Conservation (phyloP, 768 basidiomycete species). For the Hypsizygus marmoreus region DNA sequence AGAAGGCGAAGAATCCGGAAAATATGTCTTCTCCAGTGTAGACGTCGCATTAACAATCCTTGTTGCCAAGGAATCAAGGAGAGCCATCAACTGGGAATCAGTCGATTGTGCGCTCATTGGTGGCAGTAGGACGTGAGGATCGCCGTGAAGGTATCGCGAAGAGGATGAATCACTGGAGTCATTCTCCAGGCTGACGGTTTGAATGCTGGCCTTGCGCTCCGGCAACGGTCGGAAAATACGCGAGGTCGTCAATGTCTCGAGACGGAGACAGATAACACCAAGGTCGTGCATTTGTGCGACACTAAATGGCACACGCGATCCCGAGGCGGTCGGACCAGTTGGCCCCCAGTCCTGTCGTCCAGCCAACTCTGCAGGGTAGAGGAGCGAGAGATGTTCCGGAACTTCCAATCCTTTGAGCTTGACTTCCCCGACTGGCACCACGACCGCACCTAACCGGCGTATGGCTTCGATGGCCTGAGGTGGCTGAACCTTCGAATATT, state of each 20-base stretch:
- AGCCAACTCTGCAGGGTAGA: constrained; percentile 77
- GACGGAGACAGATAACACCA: constrained; percentile 70
- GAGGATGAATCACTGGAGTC: constrained; percentile 27
- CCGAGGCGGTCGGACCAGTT: constrained; percentile 35
- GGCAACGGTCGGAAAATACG: constrained; percentile 56
- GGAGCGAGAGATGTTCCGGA: constrained; percentile 81
- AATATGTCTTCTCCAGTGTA: constrained; percentile 31
- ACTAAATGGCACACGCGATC: constrained; percentile 63
- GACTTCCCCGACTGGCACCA: constrained; percentile 82
- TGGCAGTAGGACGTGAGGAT: constrained; percentile 68
- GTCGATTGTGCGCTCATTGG: constrained; percentile 66
- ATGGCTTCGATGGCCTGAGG: constrained; percentile 73
- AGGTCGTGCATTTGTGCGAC: constrained; percentile 77
- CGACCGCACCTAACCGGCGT: constrained; percentile 64
- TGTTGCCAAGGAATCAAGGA: constrained; percentile 75
- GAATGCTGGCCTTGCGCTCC: constrained; percentile 48
- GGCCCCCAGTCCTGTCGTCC: constrained; percentile 60
- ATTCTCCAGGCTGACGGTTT: constrained; percentile 31
- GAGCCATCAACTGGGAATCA: constrained; percentile 69
- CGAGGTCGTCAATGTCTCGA: constrained; percentile 72
- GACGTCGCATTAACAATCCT: constrained; percentile 76
- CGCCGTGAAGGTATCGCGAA: constrained; percentile 49
- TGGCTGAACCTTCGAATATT: constrained; percentile 59
- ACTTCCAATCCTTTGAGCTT: constrained; percentile 95
- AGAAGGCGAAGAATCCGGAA: constrained; percentile 14